These are phyloP conservation scores for Candida qinlingensis DNA, from an alignment of 805 yeast species.

Conservation along the genomic window DNA sequence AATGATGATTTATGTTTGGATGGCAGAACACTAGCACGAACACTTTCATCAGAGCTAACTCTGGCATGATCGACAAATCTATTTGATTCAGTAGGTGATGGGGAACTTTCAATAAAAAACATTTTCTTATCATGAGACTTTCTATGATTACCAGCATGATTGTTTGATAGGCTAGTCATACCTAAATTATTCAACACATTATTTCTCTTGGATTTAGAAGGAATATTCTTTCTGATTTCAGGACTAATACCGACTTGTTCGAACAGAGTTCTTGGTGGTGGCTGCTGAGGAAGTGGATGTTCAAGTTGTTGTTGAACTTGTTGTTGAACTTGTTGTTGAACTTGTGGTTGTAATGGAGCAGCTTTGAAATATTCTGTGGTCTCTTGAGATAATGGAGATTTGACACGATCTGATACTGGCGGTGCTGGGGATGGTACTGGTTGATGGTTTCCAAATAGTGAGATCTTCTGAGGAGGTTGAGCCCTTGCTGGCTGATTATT, in stretches of 20 bases:
- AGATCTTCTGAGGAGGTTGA: not conserved
- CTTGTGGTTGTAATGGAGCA: constrained; percentile 1
- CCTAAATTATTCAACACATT: constrained; percentile 23
- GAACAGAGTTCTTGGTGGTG: constrained; percentile 13
- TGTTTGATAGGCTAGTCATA: constrained; percentile 20
- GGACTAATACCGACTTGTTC: constrained; percentile 25
- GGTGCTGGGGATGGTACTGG: not conserved
- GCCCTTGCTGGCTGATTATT: not conserved
- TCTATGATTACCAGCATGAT: constrained; percentile 2
- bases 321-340: constrained; percentile 1
- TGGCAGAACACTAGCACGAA: not conserved
- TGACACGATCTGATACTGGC: constrained; percentile 10
- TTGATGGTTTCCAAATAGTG: constrained; percentile 3
- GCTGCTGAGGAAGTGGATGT: constrained; percentile 2
- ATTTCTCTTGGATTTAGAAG: constrained; percentile 17
- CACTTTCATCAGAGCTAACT: constrained; percentile 4
- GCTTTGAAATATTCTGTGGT: constrained; percentile 8
- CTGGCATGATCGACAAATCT: constrained; percentile 2
- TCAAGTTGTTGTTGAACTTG: constrained; percentile 3
- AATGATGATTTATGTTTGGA: not conserved
- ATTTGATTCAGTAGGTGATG: constrained; percentile 25
- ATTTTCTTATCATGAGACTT: constrained; percentile 20
- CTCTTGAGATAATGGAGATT: constrained; percentile 23
- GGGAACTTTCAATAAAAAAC: constrained; percentile 29
- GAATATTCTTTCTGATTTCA: constrained; percentile 11